Percentiles rank a stretch among this genome's conserved stretches.
phyloP scores from a whole-genome alignment of 257 asterid species.

The Petrea volubilis region DNA sequence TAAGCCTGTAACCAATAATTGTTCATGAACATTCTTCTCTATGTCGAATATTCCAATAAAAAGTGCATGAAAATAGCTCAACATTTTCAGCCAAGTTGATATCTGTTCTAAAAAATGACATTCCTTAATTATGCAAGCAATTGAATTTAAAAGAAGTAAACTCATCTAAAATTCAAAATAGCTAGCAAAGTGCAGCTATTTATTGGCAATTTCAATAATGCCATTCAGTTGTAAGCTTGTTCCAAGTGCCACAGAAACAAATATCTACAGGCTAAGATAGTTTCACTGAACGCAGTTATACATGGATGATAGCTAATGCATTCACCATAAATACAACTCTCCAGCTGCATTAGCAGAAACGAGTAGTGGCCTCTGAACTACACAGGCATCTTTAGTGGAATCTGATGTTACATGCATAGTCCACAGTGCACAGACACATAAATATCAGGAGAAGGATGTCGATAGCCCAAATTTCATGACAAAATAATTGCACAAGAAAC shows the following conservation, averaged over 20 bases:
- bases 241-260: conserved; percentile 1
- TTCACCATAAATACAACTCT: conserved; percentile 13
- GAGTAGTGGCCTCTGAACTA: neutral
- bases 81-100: conserved; percentile 12
- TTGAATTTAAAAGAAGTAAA: neutral
- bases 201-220: neutral
- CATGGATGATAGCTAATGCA: neutral
- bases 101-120: neutral
- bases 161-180: neutral
- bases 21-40: neutral
- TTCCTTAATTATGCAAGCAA: conserved; percentile 12
- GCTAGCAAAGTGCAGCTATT: neutral
- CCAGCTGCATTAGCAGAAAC: neutral
- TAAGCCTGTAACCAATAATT: neutral
- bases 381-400: neutral
- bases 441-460: neutral
- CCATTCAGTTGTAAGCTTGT: conserved; percentile 12
- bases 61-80: conserved; percentile 6
- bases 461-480: neutral
- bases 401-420: neutral
- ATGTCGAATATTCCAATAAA: neutral
- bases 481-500: neutral
- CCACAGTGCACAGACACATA: neutral
- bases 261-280: neutral
- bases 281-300: neutral